Evolutionary conservation across 78 protist species (phyloP).

Genomic region (Anaeramoeba flamelloides): DNA sequence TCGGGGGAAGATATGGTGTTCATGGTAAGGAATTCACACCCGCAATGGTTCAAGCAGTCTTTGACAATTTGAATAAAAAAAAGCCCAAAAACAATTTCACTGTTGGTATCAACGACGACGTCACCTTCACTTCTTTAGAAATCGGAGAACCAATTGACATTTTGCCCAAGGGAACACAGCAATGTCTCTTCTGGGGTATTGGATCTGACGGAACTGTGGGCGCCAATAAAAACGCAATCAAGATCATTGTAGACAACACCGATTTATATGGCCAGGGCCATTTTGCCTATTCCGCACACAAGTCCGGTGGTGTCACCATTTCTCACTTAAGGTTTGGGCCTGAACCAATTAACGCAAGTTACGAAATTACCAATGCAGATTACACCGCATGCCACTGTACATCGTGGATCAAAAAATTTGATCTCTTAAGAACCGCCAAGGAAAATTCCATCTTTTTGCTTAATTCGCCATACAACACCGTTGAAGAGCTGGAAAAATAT

Average conservation of each 20-base stretch:
- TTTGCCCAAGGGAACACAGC: slow-evolving; percentile 32
- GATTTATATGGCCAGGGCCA: slow-evolving; percentile 23
- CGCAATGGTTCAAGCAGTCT: not conserved
- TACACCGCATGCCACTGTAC: slow-evolving; percentile 48
- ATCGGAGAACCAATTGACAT: slow-evolving; percentile 6
- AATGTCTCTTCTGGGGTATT: slow-evolving; percentile 42
- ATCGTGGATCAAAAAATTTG: slow-evolving; percentile 18
- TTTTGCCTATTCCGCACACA: slow-evolving; percentile 50
- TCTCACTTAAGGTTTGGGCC: slow-evolving; percentile 51
- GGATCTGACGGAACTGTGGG: slow-evolving; percentile 65
- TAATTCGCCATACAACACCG: slow-evolving; percentile 15
- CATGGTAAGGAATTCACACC: slow-evolving; percentile 53
- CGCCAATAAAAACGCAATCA: slow-evolving; percentile 50
- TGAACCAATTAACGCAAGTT: slow-evolving; percentile 20
- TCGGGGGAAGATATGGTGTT: slow-evolving; percentile 45
- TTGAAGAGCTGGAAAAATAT: slow-evolving; percentile 15
- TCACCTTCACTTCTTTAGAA: slow-evolving; percentile 27
- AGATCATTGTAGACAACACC: slow-evolving; percentile 31
- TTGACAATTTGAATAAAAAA: slow-evolving; percentile 1
- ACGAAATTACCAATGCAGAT: slow-evolving; percentile 37
- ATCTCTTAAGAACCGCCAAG: slow-evolving; percentile 12
- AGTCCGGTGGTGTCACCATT: slow-evolving; percentile 42
- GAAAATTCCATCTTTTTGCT: slow-evolving; percentile 30
- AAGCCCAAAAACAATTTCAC: slow-evolving; percentile 18
- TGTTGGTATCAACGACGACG: slow-evolving; percentile 46